A percentile compares a stretch with the other conserved stretches of the same genome.
Conservation (phyloP, 2,329 filamentous ascomycete genomes). For the Alternaria arbusti region DNA sequence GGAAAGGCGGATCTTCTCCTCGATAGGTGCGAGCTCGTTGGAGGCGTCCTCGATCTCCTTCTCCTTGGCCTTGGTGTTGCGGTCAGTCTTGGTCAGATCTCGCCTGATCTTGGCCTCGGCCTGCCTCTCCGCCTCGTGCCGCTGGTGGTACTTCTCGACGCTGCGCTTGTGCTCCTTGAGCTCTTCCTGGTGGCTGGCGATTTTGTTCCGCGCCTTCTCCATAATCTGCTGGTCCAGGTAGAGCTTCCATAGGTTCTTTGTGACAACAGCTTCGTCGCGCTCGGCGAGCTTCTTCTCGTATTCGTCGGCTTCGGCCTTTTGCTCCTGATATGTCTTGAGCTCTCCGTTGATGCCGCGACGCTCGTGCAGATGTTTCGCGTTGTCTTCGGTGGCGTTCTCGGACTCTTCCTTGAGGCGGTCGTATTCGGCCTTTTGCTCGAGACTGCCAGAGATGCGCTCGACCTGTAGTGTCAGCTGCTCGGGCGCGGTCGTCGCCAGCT, state of each 20-base stretch:
- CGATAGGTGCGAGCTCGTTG: slow-evolving; percentile 83
- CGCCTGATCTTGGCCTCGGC: slow-evolving; percentile 80
- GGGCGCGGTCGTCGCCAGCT: slow-evolving; percentile 92
- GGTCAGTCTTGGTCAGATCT: slow-evolving; percentile 82
- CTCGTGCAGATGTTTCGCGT: slow-evolving; percentile 85
- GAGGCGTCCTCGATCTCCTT: slow-evolving; percentile 86
- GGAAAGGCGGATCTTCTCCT: slow-evolving; percentile 85
- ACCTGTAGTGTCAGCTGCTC: slow-evolving; percentile 92
- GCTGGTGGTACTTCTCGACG: slow-evolving; percentile 81
- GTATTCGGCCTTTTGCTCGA: slow-evolving; percentile 94
- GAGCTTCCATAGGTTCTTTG: slow-evolving; percentile 94
- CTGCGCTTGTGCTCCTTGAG: slow-evolving; percentile 90
- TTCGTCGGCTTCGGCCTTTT: slow-evolving; percentile 93
- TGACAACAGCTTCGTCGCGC: slow-evolving; percentile 87
- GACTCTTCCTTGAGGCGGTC: slow-evolving; percentile 86
- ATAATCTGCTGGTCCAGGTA: slow-evolving; percentile 94
- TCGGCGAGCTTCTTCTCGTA: slow-evolving; percentile 91
- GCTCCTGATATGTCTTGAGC: slow-evolving; percentile 96
- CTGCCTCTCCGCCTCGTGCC: slow-evolving; percentile 79
- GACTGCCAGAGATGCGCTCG: slow-evolving; percentile 94
- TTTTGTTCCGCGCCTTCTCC: slow-evolving; percentile 87
- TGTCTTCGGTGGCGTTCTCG: slow-evolving; percentile 86
- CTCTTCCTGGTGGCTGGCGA: slow-evolving; percentile 92
- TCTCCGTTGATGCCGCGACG: slow-evolving; percentile 95
- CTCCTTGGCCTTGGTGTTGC: slow-evolving; percentile 83